phyloP scores from a whole-genome alignment of 2,329 filamentous ascomycete species.

The Colletotrichum destructivum region DNA sequence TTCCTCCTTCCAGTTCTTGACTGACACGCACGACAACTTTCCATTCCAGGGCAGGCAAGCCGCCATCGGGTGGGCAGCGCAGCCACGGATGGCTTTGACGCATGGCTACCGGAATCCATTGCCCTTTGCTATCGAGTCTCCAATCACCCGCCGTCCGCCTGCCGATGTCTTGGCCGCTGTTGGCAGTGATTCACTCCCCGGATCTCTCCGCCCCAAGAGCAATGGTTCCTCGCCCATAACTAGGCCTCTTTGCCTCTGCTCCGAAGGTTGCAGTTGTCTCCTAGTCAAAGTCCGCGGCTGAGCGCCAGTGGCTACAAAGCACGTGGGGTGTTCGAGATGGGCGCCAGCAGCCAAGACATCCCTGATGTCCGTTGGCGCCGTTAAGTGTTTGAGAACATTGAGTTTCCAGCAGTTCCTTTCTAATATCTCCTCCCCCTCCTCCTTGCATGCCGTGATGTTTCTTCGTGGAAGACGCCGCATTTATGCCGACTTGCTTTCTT shows the following conservation, averaged over 20 bases:
- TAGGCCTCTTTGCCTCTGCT: background rate
- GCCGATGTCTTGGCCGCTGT: background rate
- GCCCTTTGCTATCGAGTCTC: too few relatives aligned
- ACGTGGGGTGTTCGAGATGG: constrained; percentile 23
- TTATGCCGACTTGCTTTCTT: background rate
- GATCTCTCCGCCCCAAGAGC: background rate
- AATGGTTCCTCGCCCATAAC: background rate
- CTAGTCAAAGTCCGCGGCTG: background rate
- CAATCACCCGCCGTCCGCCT: background rate
- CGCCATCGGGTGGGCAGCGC: background rate
- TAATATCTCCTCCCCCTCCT: background rate
- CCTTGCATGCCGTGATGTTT: background rate
- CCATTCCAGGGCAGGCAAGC: background rate
- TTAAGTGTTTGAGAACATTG: background rate
- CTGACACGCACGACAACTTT: background rate
- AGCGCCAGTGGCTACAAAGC: constrained; percentile 18
- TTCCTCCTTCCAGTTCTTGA: background rate
- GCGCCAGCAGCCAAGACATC: constrained; percentile 6
- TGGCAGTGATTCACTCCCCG: background rate
- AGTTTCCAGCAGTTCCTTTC: background rate
- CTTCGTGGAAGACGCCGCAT: background rate
- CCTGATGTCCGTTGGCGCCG: constrained; percentile 14
- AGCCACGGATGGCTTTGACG: background rate
- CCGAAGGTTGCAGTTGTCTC: background rate
- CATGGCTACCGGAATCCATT: background rate